A percentile compares a stretch with the other conserved stretches of the same genome.
These are phyloP conservation scores for Seminavis robusta DNA, from an alignment of 108 stramenopile species.

Conservation along the genomic window DNA sequence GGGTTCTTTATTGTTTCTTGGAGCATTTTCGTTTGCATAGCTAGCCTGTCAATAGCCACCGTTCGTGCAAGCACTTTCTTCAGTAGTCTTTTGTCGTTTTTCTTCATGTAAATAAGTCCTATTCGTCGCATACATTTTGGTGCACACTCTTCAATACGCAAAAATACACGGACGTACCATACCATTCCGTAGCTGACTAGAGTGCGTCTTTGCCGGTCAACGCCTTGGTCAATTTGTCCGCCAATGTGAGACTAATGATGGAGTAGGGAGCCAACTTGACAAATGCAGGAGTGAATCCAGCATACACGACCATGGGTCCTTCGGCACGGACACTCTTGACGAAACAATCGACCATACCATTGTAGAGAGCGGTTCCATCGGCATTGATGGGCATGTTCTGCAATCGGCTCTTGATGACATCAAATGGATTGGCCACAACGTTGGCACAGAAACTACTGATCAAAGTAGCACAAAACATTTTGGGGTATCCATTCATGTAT, in stretches of 20 bases:
- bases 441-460: slow-evolving; percentile 56
- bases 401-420: slow-evolving; percentile 61
- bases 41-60: no score
- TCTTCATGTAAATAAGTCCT: no score
- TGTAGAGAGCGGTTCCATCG: slow-evolving; percentile 45
- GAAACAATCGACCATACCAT: slow-evolving; percentile 52
- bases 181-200: no score
- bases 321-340: slow-evolving; percentile 37
- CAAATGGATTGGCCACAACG: slow-evolving; percentile 68
- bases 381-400: slow-evolving; percentile 37
- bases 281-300: slow-evolving; percentile 66
- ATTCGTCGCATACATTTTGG: no score
- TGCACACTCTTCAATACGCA: no score
- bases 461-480: slow-evolving; percentile 56
- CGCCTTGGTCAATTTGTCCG: slow-evolving; percentile 52
- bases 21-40: no score
- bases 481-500: slow-evolving; percentile 40
- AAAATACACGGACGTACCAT: no score
- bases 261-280: slow-evolving; percentile 72
- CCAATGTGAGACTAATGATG: slow-evolving; percentile 61
- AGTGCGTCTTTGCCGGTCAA: slow-evolving; percentile 61
- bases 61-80: no score
- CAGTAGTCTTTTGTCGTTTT: no score
- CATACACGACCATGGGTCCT: slow-evolving; percentile 44
- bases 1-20: no score